Conservation (phyloP, 352 stramenopile genomes). For the Halophytophthora batemanensis region DNA sequence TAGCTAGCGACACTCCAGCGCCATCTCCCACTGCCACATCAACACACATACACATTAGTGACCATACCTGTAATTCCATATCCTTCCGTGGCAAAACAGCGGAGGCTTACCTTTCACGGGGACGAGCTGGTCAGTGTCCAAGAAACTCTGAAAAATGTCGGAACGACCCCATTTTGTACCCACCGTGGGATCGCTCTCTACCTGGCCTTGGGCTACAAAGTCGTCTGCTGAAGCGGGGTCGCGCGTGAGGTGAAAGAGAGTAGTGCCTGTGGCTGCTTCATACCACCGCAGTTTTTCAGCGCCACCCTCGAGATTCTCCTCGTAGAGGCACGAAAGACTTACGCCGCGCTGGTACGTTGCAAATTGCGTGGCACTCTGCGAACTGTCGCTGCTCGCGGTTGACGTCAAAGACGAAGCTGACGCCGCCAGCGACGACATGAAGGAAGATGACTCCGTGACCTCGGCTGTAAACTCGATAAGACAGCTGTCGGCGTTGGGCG, state of each 20-base stretch:
- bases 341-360: constrained; percentile 59
- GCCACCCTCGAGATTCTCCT: constrained; percentile 76
- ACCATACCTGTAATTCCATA: constrained; percentile 1
- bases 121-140: constrained; percentile 71
- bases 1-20: constrained; percentile 41
- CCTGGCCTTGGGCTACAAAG: constrained; percentile 42
- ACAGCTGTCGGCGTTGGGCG: constrained; percentile 80
- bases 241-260: constrained; percentile 88
- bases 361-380: constrained; percentile 7
- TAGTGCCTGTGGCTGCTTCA: constrained; percentile 65
- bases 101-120: constrained; percentile 55
- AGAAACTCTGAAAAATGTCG: constrained; percentile 34
- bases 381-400: constrained; percentile 9
- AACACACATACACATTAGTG: constrained; percentile 7
- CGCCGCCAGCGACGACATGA: constrained; percentile 42
- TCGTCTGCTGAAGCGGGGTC: constrained; percentile 55
- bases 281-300: constrained; percentile 87
- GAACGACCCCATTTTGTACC: constrained; percentile 61
- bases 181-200: constrained; percentile 12
- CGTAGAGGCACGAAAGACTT: constrained; percentile 90
- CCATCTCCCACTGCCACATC: constrained; percentile 31
- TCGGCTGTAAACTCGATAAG: constrained; percentile 50
- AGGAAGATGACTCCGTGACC: constrained; percentile 14
- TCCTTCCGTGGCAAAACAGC: neutral
- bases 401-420: constrained; percentile 13